Evolutionary conservation across 495 filamentous ascomycete genomes (phyloP).

Genomic region (Tuber aestivum): DNA sequence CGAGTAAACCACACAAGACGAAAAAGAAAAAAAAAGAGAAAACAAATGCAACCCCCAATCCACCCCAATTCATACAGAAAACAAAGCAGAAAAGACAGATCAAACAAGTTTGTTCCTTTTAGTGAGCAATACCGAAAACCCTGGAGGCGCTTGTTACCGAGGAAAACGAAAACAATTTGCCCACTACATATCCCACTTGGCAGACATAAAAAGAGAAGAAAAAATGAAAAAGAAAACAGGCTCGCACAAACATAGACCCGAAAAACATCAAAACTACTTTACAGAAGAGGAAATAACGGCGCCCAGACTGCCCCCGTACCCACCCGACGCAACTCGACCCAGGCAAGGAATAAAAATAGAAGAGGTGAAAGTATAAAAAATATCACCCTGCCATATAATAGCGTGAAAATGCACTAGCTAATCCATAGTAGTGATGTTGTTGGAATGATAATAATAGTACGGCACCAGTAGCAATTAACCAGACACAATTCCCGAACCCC

Average conservation of each 20-base stretch:
- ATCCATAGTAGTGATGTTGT: background rate
- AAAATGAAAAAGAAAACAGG: too few relatives aligned
- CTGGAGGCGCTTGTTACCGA: background rate
- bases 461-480: constrained; percentile 1
- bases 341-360: background rate
- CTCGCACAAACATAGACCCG: background rate
- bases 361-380: background rate
- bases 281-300: background rate
- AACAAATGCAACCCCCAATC: constrained; percentile 1
- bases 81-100: background rate
- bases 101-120: background rate
- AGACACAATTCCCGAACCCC: constrained; percentile 1
- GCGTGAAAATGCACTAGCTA: background rate
- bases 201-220: background rate
- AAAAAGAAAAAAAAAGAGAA: background rate
- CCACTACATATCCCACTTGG: constrained; percentile 1
- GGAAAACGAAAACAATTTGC: background rate
- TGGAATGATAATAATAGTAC: background rate
- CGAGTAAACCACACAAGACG: background rate
- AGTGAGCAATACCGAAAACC: background rate
- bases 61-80: background rate
- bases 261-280: background rate
- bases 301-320: background rate
- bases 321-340: background rate
- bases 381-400: background rate